Base-by-base conservation (phyloP, 2,329 filamentous ascomycete genomes). In the Penicillium hesseltinei region DNA sequence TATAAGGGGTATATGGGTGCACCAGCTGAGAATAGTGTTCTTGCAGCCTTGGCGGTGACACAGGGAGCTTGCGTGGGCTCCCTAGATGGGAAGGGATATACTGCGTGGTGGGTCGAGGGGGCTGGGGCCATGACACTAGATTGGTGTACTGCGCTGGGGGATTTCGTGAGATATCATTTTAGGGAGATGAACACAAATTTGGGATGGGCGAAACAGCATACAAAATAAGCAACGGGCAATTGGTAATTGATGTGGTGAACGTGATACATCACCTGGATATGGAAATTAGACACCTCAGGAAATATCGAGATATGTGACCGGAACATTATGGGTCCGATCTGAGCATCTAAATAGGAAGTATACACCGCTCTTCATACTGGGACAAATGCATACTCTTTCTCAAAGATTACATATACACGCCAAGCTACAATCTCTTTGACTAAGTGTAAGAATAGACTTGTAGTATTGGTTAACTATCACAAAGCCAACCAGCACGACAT, bases 61-160 rank as follows among this genome's bases (percentile, higher is more conserved):
- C n/a, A 51, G 13, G 8, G 29, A 40, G 48, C 49, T 56, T 56
- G 54, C 49, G 48, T 47, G 49, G 54, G 47, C 47, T 19, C 9
- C 54, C 42, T 5, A 53, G 40, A 27, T 10, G 19, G 42, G 54
- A 42, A 56, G 27, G 21, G 54, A 56, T 53, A 36, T 40, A 17
- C 48, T 51, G 45, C 5, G 3, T 29, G 25, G 43, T 54, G 43
- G 51, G 35, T 40, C 51, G 8, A 38, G 25, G 21, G 36, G 43
- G 42, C 44, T 54, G 43, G 51, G 25, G 33, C 11, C 31, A 33
- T 33, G 5, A 15, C 31, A 33, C 31, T 15, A 11, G 31, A 25
- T 15, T 27, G 11, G 7, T 23, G 19, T 19, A 21, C 21, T 38
- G 19, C 11, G 23, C 23, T 29, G 35, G 25, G 8, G 7, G 25